Evolutionary conservation across 805 yeast species (phyloP).

Genomic region (Myxozyma sirexii): DNA sequence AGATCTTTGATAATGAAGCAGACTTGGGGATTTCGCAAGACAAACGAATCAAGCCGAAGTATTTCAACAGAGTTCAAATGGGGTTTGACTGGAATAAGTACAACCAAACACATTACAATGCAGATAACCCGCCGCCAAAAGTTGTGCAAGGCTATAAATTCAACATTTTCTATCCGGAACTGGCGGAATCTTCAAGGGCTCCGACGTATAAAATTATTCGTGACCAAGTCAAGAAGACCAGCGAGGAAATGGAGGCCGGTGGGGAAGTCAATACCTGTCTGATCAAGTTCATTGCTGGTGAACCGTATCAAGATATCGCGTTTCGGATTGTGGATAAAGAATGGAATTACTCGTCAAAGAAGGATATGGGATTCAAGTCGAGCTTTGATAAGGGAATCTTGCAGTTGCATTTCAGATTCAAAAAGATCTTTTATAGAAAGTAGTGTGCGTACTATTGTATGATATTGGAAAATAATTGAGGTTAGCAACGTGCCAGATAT

Average conservation of each 20-base stretch:
- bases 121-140: constrained; percentile 46
- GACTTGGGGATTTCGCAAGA: constrained; percentile 7
- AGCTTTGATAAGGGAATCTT: constrained; percentile 44
- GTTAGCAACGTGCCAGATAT: no score
- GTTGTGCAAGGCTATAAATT: constrained; percentile 45
- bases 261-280: constrained; percentile 38
- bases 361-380: constrained; percentile 38
- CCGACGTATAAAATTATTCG: constrained; percentile 43
- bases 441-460: constrained; percentile 19
- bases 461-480: not conserved
- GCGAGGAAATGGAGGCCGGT: constrained; percentile 14
- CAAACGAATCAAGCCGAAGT: constrained; percentile 37
- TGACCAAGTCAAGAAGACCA: constrained; percentile 10
- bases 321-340: constrained; percentile 43
- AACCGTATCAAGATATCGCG: constrained; percentile 43
- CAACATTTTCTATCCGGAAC: constrained; percentile 43
- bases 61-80: constrained; percentile 40
- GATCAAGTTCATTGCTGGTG: constrained; percentile 42
- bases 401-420: constrained; percentile 44
- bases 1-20: constrained; percentile 35
- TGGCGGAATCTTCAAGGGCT: constrained; percentile 35
- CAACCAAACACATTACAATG: constrained; percentile 42
- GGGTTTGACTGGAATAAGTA: constrained; percentile 46
- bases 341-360: constrained; percentile 42
- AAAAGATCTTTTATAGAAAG: constrained; percentile 38